Base-by-base conservation (phyloP, 2,329 filamentous ascomycete species). In the Aspergillus flavus region DNA sequence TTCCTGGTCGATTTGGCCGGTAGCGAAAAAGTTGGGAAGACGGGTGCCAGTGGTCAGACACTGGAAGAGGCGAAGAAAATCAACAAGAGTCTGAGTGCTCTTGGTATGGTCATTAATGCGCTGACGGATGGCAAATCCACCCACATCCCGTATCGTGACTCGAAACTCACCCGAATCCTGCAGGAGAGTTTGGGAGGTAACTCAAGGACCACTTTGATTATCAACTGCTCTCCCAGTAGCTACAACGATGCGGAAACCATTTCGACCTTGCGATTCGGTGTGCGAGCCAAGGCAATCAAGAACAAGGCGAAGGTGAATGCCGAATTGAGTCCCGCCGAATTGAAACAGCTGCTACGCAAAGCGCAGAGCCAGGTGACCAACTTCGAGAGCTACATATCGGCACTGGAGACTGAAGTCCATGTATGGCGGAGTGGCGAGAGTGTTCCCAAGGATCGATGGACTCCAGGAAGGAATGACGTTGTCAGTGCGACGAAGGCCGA, bases 291-390 rank as follows among this genome's bases (percentile, higher is more conserved):
- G 84, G 92, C 93, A 0, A 99, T 99, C 84, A 97, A 98, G 90
- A 98, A 98, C 84, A 98, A 98, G 86, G 95, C 95, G 80, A 99
- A 98, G 90, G 91, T 99, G 86, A 99, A 99, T 76, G 94, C 94
- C 53, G 95, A 99, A 79, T 87, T 99, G 72, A 98, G 94, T 73
- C 95, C 95, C 53, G 89, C 93, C 14, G 95, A 99, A 80, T 88
- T 99, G 83, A 99, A 98, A 81, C 86, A 89, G 57, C 86, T 97
- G 73, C 88, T 99, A 76, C 94, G 92, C 81, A 97, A 97, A 80
- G 93, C 93, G 16, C 94, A 97, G 79, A 88, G 87, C 58, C 94
- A 97, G 77, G 90, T 95, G 69, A 92, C 91, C 26, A 94, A 88
- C 19, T 98, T 96, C 77, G 92, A 97, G 76, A 87, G 83, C 63